These are phyloP conservation scores for Cyberlindnera suaveolens DNA, from an alignment of 805 yeast genomes.

Conservation along the genomic window DNA sequence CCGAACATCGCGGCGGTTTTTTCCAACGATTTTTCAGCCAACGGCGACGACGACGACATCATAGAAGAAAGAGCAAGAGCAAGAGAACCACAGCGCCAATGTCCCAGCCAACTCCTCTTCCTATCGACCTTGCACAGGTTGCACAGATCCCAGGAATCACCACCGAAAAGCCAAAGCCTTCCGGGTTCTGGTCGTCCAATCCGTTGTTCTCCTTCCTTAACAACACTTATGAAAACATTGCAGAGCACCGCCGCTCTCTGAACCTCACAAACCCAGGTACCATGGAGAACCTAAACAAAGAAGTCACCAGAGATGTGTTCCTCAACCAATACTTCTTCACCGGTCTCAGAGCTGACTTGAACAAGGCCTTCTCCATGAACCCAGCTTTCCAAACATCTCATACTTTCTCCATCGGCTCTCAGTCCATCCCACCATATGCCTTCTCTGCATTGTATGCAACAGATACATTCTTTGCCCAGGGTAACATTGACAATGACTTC, in stretches of 20 bases:
- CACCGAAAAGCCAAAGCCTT: slow-evolving; percentile 44
- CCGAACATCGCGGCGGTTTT: neutral
- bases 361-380: slow-evolving; percentile 82
- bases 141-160: slow-evolving; percentile 56
- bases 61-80: neutral
- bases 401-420: slow-evolving; percentile 83
- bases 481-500: slow-evolving; percentile 81
- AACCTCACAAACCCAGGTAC: slow-evolving; percentile 91
- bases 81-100: slow-evolving; percentile 7
- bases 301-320: slow-evolving; percentile 90
- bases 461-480: slow-evolving; percentile 82
- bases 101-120: slow-evolving; percentile 36
- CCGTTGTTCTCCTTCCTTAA: slow-evolving; percentile 77
- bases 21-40: neutral
- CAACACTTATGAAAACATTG: slow-evolving; percentile 64
- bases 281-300: slow-evolving; percentile 87
- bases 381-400: slow-evolving; percentile 98
- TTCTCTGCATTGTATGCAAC: slow-evolving; percentile 85
- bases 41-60: neutral
- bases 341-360: slow-evolving; percentile 93
- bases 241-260: slow-evolving; percentile 74
- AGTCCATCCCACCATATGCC: slow-evolving; percentile 82
- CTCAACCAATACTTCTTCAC: slow-evolving; percentile 85
- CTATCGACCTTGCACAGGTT: slow-evolving; percentile 55
- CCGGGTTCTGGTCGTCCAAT: slow-evolving; percentile 72